These are phyloP conservation scores for Laguncularia racemosa DNA, from an alignment of 345 rosid species.

Conservation along the genomic window DNA sequence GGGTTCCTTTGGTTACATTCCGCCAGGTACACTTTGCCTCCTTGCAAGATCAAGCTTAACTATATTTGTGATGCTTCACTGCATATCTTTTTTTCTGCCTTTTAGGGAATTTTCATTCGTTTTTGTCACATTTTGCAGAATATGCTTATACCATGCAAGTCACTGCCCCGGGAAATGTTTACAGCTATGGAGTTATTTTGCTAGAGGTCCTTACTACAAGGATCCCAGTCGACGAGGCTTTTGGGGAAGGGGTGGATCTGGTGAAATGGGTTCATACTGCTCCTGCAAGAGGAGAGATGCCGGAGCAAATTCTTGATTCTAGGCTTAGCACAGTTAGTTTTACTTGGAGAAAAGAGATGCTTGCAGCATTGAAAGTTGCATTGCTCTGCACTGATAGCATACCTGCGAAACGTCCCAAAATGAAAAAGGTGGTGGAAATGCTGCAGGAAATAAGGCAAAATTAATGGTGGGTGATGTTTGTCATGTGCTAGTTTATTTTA, in stretches of 20 bases:
- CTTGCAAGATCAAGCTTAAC: no score
- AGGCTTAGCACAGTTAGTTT: slow-evolving; percentile 77
- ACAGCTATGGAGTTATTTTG: slow-evolving; percentile 90
- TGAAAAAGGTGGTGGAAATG: slow-evolving; percentile 87
- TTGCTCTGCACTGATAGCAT: slow-evolving; percentile 65
- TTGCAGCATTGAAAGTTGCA: slow-evolving; percentile 88
- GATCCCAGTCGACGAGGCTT: slow-evolving; percentile 78
- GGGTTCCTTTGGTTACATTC: slow-evolving; percentile 91
- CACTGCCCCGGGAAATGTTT: slow-evolving; percentile 90
- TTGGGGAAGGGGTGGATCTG: slow-evolving; percentile 82
- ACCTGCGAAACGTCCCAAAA: slow-evolving; percentile 80
- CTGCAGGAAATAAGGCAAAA: slow-evolving; percentile 70
- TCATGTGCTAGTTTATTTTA: no score
- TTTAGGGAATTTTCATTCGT: background rate
- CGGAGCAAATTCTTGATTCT: slow-evolving; percentile 74
- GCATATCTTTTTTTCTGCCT: background rate
- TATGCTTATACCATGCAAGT: slow-evolving; percentile 94
- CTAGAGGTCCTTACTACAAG: slow-evolving; percentile 86
- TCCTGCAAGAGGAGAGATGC: slow-evolving; percentile 65
- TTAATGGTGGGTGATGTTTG: slow-evolving; percentile 12
- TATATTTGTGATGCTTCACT: background rate
- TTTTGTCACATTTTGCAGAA: slow-evolving; percentile 34
- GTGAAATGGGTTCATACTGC: slow-evolving; percentile 97
- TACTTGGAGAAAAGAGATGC: slow-evolving; percentile 94
- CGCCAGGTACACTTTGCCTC: slow-evolving; percentile 57